Evolutionary conservation across 2,329 filamentous ascomycete species (phyloP), one percentile per base, ranked within the genome.

Genomic region (Emydomyces testavorans): DNA sequence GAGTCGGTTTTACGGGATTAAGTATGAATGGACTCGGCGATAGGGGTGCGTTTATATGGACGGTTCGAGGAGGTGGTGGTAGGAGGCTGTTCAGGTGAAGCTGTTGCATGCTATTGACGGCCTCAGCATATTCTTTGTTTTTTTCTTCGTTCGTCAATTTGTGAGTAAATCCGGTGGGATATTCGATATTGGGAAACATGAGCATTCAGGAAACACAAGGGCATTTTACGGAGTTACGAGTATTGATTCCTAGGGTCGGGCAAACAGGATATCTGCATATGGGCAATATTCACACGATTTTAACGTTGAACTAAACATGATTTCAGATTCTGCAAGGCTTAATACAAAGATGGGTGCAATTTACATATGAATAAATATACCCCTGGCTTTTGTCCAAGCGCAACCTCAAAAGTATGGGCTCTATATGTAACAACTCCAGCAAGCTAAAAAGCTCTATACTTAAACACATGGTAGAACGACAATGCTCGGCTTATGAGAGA

Each of bases 1-100:
- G 68, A 13, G 70, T 71, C 3, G 71, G 71, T 1, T 69, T 71
- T 51, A 65, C 67, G 0, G 70, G 70, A 4, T 52, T 70, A 51
- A 73, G 71, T 57, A 60, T 71, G 58, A 65, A 65, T 23, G 66
- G 68, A 41, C 50, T 71, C 37, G 70, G 67, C 16, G 63, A 68
- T 8, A 62, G 62, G 43, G 71, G 70, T 18, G 60, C 67, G 8
- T 64, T 63, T 34, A 65, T 67, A 3, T 72, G 69, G 64, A 65
- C 61, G 45, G 58, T 67, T 49, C 59, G 59, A 40, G 64, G 65
- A 24, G 70, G 70, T 10, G 64, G 65, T 26, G 70, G 70, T 7
- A 62, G 62, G 45, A 62, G 68, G 31, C 54, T 73, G 5, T 72
- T 74, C 55, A 62, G 65, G 43, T 73, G 53, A 50, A 35, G 21